Percentiles rank a stretch among this genome's conserved stretches.
Conservation (phyloP, 768 basidiomycete species). For the Trametes cubensis region DNA sequence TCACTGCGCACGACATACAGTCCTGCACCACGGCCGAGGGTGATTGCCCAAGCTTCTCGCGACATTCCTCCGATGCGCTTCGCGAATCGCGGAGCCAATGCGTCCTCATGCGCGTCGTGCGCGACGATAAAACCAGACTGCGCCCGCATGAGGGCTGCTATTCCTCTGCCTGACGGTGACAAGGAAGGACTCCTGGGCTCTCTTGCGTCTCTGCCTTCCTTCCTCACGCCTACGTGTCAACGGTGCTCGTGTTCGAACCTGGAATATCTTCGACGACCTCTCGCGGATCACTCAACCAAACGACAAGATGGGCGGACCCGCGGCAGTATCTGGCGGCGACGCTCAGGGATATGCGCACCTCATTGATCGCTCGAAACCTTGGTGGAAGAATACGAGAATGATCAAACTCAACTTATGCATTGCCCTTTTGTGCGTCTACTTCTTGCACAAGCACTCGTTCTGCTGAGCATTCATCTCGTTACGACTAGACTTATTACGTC, state of each 20-base stretch:
- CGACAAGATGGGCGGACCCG: slow-evolving; percentile 31
- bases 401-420: slow-evolving; percentile 35
- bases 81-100: slow-evolving; percentile 20
- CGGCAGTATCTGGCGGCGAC: slow-evolving; percentile 24
- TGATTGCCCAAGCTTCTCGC: slow-evolving; percentile 23
- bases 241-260: slow-evolving; percentile 3
- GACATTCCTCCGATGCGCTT: slow-evolving; percentile 26
- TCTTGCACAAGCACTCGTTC: neutral
- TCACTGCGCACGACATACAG: slow-evolving; percentile 11
- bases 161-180: slow-evolving; percentile 6
- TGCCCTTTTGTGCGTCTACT: slow-evolving; percentile 29
- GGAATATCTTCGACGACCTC: neutral
- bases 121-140: slow-evolving; percentile 16
- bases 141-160: slow-evolving; percentile 2
- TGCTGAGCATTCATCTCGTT: neutral
- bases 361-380: slow-evolving; percentile 25
- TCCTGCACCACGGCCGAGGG: slow-evolving; percentile 2
- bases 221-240: slow-evolving; percentile 9
- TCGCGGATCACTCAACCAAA: slow-evolving; percentile 1
- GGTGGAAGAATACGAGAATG: slow-evolving; percentile 32
- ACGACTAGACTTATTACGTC: slow-evolving; percentile 39
- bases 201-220: slow-evolving; percentile 8
- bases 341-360: slow-evolving; percentile 29
- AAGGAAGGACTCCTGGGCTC: slow-evolving; percentile 9
- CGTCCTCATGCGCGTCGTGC: neutral